A percentile compares a stretch with the other conserved stretches of the same genome.
phyloP scores from a whole-genome alignment of 257 asterid species.

The Nicotiana benthamiana region DNA sequence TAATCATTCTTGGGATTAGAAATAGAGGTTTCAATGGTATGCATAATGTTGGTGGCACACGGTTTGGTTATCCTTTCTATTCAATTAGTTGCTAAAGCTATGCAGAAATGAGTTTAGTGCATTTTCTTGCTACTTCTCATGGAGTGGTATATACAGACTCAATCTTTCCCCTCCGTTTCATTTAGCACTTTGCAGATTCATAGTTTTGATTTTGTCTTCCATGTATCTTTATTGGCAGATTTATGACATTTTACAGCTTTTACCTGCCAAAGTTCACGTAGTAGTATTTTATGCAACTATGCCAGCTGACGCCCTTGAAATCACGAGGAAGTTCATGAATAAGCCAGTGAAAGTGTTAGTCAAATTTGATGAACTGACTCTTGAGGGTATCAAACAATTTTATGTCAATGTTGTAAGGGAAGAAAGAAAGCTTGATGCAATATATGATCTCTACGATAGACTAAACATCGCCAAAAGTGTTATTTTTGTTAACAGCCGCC shows the following conservation, averaged over 20 bases:
- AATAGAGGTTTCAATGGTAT: not conserved
- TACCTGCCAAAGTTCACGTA: not conserved
- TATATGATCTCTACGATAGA: not conserved
- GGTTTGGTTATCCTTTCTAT: not conserved
- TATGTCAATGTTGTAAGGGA: not conserved
- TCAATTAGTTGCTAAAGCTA: not conserved
- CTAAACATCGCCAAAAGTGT: not conserved
- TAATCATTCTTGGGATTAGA: not conserved
- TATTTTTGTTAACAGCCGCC: not conserved
- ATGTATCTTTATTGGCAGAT: not conserved
- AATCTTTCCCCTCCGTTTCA: not conserved
- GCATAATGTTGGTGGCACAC: not conserved
- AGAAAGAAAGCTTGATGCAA: not conserved
- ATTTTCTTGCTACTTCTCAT: not conserved
- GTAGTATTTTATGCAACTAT: not conserved
- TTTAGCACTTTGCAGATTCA: not conserved
- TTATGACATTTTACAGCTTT: not conserved
- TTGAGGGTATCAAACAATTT: not conserved
- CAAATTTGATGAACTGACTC: not conserved
- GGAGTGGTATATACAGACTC: not conserved
- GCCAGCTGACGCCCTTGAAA: not conserved
- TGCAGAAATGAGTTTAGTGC: no score
- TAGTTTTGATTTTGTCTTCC: not conserved
- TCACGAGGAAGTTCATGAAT: not conserved
- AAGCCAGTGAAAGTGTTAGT: not conserved